phyloP scores from a whole-genome alignment of 1,284 basidiomycete species.

The Malassezia sympodialis region DNA sequence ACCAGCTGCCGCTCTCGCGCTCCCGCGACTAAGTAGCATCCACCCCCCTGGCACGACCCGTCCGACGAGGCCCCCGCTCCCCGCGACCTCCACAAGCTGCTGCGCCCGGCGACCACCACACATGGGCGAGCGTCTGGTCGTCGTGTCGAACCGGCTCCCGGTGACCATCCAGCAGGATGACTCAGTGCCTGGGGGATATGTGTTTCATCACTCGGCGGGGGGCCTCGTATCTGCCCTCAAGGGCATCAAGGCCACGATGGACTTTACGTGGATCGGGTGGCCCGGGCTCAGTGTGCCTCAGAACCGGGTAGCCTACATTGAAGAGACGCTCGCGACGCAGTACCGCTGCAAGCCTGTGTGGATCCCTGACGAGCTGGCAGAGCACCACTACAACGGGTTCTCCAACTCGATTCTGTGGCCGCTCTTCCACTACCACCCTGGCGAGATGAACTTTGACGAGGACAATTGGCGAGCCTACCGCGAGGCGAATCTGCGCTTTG shows the following conservation, averaged over 20 bases:
- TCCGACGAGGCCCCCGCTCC: background rate
- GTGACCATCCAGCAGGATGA: slow-evolving; percentile 47
- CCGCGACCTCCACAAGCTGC: background rate
- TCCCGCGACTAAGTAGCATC: background rate
- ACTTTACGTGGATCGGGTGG: slow-evolving; percentile 49
- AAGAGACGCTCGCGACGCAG: slow-evolving; percentile 68
- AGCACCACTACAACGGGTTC: slow-evolving; percentile 95
- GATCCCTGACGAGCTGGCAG: slow-evolving; percentile 90
- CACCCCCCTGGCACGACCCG: background rate
- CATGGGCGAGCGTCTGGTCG: slow-evolving; percentile 60
- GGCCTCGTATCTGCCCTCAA: slow-evolving; percentile 45
- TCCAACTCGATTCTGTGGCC: slow-evolving; percentile 99
- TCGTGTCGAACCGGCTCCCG: slow-evolving; percentile 89
- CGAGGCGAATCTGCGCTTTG: slow-evolving; percentile 90
- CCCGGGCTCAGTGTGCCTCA: slow-evolving; percentile 39
- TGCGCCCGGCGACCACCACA: background rate
- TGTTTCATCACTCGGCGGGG: slow-evolving; percentile 40
- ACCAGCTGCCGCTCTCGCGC: slow-evolving; percentile 21
- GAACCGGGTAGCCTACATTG: slow-evolving; percentile 39
- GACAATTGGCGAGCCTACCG: slow-evolving; percentile 95
- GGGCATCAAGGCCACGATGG: slow-evolving; percentile 43
- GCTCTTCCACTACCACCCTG: slow-evolving; percentile 84
- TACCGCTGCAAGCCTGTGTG: slow-evolving; percentile 97
- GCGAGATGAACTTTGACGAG: slow-evolving; percentile 90
- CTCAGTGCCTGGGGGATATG: slow-evolving; percentile 39